Evolutionary conservation across 2,329 filamentous ascomycete genomes (phyloP).

Genomic region (Trichoderma sp.): DNA sequence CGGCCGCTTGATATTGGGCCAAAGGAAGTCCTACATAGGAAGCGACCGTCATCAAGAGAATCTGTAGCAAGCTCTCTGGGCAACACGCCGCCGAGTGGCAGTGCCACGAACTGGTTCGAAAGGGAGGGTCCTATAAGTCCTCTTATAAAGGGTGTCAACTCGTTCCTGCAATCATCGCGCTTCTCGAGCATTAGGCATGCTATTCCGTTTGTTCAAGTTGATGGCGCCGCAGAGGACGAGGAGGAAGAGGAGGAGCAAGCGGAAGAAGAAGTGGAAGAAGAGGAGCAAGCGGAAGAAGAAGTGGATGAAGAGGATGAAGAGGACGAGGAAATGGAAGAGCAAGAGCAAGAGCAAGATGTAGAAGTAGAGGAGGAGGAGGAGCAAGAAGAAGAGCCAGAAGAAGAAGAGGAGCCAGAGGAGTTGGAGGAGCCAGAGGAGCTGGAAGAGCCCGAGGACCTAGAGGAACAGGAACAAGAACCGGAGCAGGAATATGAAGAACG

Average conservation of each 20-base stretch:
- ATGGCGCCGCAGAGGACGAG: conserved; percentile 23
- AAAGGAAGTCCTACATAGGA: conserved; percentile 16
- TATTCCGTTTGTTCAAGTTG: conserved; percentile 17
- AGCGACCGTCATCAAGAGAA: conserved; percentile 23
- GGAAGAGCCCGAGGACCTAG: neutral
- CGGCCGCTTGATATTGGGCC: conserved; percentile 31
- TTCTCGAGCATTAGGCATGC: conserved; percentile 16
- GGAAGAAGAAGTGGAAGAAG: conserved; percentile 20
- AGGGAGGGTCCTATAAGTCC: conserved; percentile 38
- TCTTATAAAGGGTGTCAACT: conserved; percentile 35
- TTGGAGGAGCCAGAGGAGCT: neutral
- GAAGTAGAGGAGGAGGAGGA: neutral
- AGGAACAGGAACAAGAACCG: neutral
- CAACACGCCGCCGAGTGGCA: conserved; percentile 33
- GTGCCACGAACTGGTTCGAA: conserved; percentile 45
- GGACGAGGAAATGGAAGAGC: neutral
- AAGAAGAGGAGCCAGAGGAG: neutral
- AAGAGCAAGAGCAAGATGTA: neutral
- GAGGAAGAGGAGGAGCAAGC: neutral
- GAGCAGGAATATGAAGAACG: neutral
- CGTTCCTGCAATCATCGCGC: conserved; percentile 31
- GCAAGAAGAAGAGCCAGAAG: conserved; percentile 19
- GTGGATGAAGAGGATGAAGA: neutral
- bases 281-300: conserved; percentile 20
- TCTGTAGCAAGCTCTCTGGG: conserved; percentile 36